Conservation (phyloP, 2,329 filamentous ascomycete genomes). For the Apiospora rasikravindrae region DNA sequence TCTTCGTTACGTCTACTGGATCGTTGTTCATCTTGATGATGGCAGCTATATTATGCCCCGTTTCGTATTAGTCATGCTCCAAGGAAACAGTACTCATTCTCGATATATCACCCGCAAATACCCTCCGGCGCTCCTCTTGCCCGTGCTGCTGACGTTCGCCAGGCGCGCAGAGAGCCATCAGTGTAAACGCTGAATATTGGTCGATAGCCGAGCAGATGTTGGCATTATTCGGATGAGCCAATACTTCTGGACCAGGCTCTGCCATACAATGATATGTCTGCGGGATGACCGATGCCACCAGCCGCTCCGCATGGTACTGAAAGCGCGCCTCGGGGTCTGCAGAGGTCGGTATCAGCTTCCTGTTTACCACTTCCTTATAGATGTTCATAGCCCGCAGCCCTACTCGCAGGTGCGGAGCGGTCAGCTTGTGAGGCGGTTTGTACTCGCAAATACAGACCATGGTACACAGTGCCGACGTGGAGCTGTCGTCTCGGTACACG, state of each 20-base stretch:
- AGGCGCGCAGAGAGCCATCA: constrained; percentile 42
- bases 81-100: not conserved
- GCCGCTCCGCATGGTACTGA: constrained; percentile 42
- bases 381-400: constrained; percentile 50
- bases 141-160: constrained; percentile 39
- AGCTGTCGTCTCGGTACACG: constrained; percentile 29
- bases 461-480: constrained; percentile 14
- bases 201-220: constrained; percentile 33
- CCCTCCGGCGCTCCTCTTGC: constrained; percentile 28
- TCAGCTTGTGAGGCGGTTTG: constrained; percentile 54
- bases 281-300: constrained; percentile 49
- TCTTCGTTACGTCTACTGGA: not conserved
- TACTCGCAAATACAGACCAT: constrained; percentile 48
- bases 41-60: not conserved
- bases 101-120: not conserved
- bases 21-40: not conserved
- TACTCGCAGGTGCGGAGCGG: constrained; percentile 45
- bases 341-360: constrained; percentile 33
- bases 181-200: constrained; percentile 37
- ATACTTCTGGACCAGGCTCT: constrained; percentile 34
- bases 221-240: constrained; percentile 25
- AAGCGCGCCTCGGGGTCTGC: constrained; percentile 38
- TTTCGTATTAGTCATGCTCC: not conserved
- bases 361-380: constrained; percentile 38
- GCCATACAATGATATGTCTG: constrained; percentile 56